A percentile compares a stretch with the other conserved stretches of the same genome.
These are phyloP conservation scores for Ganoderma sinense DNA, from an alignment of 1,284 basidiomycete species.

Conservation along the genomic window DNA sequence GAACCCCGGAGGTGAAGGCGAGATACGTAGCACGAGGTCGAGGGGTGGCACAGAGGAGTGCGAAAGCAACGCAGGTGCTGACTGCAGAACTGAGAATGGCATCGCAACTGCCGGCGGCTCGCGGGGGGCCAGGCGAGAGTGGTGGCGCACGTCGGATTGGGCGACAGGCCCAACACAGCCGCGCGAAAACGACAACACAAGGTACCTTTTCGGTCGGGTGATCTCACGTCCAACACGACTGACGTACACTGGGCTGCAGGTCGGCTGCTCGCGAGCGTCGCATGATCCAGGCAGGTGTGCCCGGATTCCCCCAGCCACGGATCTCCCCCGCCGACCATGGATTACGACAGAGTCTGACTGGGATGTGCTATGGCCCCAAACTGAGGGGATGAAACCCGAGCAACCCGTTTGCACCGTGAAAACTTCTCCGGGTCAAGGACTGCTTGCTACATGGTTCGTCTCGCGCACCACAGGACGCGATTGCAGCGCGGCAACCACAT, in stretches of 20 bases:
- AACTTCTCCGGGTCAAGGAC: background rate
- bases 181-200: slow-evolving; percentile 9
- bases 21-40: background rate
- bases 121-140: background rate
- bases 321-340: background rate
- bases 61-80: background rate
- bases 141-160: slow-evolving; percentile 3
- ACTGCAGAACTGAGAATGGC: slow-evolving; percentile 7
- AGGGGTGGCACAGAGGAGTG: background rate
- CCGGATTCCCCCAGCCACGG: background rate
- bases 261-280: background rate
- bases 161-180: background rate
- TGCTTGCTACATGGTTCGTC: background rate
- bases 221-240: slow-evolving; percentile 9
- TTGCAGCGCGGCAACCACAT: background rate
- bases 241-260: background rate
- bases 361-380: background rate
- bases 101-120: slow-evolving; percentile 10
- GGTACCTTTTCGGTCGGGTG: slow-evolving; percentile 6
- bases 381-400: background rate
- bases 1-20: background rate
- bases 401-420: background rate
- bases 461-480: background rate
- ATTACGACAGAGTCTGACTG: background rate
- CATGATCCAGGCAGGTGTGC: background rate